Conservation (phyloP, 495 filamentous ascomycete species). For the Penicillium fimorum region DNA sequence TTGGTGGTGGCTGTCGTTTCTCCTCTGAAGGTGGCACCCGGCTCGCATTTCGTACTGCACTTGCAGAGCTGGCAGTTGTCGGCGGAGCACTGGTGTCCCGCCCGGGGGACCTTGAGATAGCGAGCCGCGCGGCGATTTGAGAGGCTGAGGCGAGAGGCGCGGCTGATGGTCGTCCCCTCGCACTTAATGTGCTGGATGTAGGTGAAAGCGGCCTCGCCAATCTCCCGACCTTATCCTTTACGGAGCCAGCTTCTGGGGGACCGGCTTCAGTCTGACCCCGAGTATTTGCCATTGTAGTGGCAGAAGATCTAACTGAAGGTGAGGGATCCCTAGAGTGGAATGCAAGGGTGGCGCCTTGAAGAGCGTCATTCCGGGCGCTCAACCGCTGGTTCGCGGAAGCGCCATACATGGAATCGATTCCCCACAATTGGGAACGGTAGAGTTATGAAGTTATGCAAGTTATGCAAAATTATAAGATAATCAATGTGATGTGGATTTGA, state of each 20-base stretch:
- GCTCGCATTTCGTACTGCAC: constrained; percentile 25
- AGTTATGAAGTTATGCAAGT: neutral
- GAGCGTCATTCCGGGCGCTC: constrained; percentile 28
- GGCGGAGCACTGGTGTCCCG: constrained; percentile 13
- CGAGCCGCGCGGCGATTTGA: constrained; percentile 41
- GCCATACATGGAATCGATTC: constrained; percentile 35
- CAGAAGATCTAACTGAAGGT: constrained; percentile 16
- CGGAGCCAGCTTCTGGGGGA: constrained; percentile 39
- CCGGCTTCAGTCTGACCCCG: constrained; percentile 21
- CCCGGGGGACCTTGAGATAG: constrained; percentile 32
- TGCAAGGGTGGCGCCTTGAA: constrained; percentile 42
- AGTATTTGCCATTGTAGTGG: constrained; percentile 21
- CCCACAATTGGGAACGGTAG: neutral
- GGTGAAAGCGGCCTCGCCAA: constrained; percentile 25
- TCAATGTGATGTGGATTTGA: too few relatives aligned
- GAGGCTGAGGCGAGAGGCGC: constrained; percentile 23
- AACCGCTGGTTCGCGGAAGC: constrained; percentile 34
- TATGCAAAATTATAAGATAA: too few relatives aligned
- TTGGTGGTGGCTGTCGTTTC: constrained; percentile 18
- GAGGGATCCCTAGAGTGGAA: constrained; percentile 28
- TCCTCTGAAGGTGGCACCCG: constrained; percentile 15
- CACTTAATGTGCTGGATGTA: constrained; percentile 6
- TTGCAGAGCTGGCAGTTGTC: constrained; percentile 20
- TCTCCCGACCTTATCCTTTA: constrained; percentile 43
- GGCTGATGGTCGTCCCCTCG: constrained; percentile 14